These are phyloP conservation scores for Telopea speciosissima DNA, from an alignment of 177 flowering plant genomes.

Conservation along the genomic window DNA sequence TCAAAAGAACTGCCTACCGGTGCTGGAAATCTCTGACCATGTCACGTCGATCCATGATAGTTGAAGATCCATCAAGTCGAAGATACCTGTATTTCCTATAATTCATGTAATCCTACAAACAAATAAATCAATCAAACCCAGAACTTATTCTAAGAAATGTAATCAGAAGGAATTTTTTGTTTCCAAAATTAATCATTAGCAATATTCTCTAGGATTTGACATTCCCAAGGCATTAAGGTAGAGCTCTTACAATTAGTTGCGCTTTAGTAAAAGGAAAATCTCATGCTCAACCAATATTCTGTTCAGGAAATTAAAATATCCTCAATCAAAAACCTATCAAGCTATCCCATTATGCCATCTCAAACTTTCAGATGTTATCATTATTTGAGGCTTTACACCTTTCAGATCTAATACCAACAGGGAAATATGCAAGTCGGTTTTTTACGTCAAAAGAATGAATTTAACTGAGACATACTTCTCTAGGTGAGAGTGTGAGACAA, in stretches of 20 bases:
- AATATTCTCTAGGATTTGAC: background rate
- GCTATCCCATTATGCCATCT: background rate
- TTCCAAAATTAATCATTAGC: background rate
- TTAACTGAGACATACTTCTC: too few relatives aligned
- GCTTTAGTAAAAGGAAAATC: too few relatives aligned
- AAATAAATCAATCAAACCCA: constrained; percentile 4
- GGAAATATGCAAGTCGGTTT: too few relatives aligned
- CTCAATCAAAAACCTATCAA: background rate
- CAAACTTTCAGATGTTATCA: too few relatives aligned
- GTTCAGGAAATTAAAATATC: too few relatives aligned
- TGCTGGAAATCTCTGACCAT: constrained; percentile 98
- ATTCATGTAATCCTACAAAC: constrained; percentile 93
- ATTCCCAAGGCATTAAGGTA: background rate
- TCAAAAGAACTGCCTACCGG: constrained; percentile 38
- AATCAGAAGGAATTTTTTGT: background rate
- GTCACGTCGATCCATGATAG: constrained; percentile 94
- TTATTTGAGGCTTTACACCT: too few relatives aligned
- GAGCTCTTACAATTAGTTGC: background rate
- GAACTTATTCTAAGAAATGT: background rate
- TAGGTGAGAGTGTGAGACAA: too few relatives aligned
- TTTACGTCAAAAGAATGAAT: too few relatives aligned
- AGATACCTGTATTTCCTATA: constrained; percentile 89
- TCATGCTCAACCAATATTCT: too few relatives aligned
- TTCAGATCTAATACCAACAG: too few relatives aligned
- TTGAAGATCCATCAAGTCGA: constrained; percentile 96